Evolutionary conservation across 176 grass and related monocot species (phyloP), one percentile per base, ranked within the genome.

Genomic region (Saccharum spontaneum): DNA sequence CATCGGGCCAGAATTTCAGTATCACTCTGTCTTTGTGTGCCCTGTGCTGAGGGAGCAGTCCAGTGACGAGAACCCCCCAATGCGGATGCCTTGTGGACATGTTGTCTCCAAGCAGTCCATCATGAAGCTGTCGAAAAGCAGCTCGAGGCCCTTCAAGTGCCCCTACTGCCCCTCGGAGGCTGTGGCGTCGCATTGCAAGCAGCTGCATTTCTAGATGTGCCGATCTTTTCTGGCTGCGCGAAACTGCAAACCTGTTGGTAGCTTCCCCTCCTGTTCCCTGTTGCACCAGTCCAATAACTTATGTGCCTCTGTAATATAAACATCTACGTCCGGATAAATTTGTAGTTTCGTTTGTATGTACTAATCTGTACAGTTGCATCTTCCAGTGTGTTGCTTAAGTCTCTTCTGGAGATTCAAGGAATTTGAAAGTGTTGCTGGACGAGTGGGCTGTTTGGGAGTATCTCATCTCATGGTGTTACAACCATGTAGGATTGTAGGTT

Each of bases 71-170:
- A 99, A 99, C 78, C 97, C 97, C 8, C 93, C 97, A 0, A 96
- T 99, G 93, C 76, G 95, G 81, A 96, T 99, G 93, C 97, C 97
- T 1, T 98, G 97, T 2, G 97, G 93, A 9, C 97, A 99, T 0
- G 93, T 94, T 0, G 84, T 99, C 49, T 96, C 93, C 4, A 94
- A 93, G 86, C 93, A 99, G 44, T 95, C 91, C 0, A 84, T 99
- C 71, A 83, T 84, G 78, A 96, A 96, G 75, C 82, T 99, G n/a
- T 95, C 93, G 0, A 96, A 96, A 79, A 94, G 85, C 72, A 99
- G 93, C 71, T 94, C 93, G 22, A 85, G 97, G 55, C 81, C 87
- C 36, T 99, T 99, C 46, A 96, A 96, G 61, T 99, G 97, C 66
- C 97, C 93, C 28, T 99, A 96, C 86, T 99, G 97, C 28, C 93